phyloP scores from a whole-genome alignment of 106 monocot species.

The Dendrobium chrysotoxum region DNA sequence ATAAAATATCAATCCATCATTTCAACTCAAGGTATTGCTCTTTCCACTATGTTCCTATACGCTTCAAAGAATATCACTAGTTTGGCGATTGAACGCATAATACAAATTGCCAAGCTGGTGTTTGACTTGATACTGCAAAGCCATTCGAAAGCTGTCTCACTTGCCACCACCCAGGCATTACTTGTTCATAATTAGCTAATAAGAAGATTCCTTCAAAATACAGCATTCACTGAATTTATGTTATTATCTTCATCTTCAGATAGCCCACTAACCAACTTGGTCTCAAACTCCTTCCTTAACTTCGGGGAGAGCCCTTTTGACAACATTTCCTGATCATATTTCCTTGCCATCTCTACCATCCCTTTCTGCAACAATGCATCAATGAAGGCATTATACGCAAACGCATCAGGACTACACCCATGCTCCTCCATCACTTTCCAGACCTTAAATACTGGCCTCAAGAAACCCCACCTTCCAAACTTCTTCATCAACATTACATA shows the following conservation, averaged over 20 bases:
- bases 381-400: conserved; percentile 82
- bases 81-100: too few species aligned
- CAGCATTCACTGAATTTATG: neutral
- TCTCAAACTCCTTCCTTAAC: conserved; percentile 64
- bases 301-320: conserved; percentile 74
- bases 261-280: neutral
- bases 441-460: conserved; percentile 64
- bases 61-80: too few species aligned
- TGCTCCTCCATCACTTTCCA: conserved; percentile 77
- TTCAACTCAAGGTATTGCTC: too few species aligned
- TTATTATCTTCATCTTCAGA: neutral
- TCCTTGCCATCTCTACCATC: conserved; percentile 76
- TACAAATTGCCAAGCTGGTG: too few species aligned
- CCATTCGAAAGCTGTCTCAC: too few species aligned
- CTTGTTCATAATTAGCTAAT: neutral
- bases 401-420: conserved; percentile 70
- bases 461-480: conserved; percentile 94
- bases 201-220: too few species aligned
- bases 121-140: too few species aligned
- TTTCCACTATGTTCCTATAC: too few species aligned
- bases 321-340: conserved; percentile 89
- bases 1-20: too few species aligned
- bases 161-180: neutral
- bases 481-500: conserved; percentile 88
- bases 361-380: conserved; percentile 85